Evolutionary conservation across 1,284 basidiomycete genomes (phyloP), one percentile per base, ranked within the genome.

Genomic region (Leccinum angustisporum): DNA sequence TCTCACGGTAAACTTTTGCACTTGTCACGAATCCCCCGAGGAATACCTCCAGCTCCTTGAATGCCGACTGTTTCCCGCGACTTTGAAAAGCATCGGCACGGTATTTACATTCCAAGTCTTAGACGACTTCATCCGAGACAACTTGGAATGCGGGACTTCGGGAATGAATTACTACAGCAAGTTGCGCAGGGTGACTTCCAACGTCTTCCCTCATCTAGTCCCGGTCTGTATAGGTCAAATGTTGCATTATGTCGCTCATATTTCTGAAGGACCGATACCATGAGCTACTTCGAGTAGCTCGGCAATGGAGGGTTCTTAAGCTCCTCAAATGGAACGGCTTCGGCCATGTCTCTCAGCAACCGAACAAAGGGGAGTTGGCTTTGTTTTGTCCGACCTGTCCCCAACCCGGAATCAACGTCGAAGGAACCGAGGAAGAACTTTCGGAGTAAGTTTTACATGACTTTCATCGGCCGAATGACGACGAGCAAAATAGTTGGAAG

Each of bases 151-250:
- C 18, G 71, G 75, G 38, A 75, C 68, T 18, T 68, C 68, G 0
- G 65, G 67, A 1, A 67, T 67, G 34, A 70, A 74, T 46, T 75
- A 70, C 57, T 67, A 65, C 14, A 43, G 36, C 1, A 69, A 70
- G 5, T 60, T 76, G 6, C 9, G 48, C 13, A 56, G 65, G 18
- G 54, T 68, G 0, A 76, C 74, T 0, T 61, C 70, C 30, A 65
- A 67, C 40, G 61, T 56, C 0, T 67, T 65, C 54, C 68, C 67
- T 1, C 54, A 73, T 1, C 54, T 66, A 8, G 63, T 71, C 10
- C 59, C 61, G 11, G 72, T 43, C 5, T 2, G 40, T 43, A n/a
- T 3, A 7, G 18, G 2, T 2, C 7, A 6, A 5, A 8, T 8
- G 40, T 16, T 31, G 8, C 30, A 7, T 8, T 14, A 16, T 16